A percentile compares a stretch with the other conserved stretches of the same genome.
Conservation (phyloP, 2,329 filamentous ascomycete species). For the Hortaea werneckii region DNA sequence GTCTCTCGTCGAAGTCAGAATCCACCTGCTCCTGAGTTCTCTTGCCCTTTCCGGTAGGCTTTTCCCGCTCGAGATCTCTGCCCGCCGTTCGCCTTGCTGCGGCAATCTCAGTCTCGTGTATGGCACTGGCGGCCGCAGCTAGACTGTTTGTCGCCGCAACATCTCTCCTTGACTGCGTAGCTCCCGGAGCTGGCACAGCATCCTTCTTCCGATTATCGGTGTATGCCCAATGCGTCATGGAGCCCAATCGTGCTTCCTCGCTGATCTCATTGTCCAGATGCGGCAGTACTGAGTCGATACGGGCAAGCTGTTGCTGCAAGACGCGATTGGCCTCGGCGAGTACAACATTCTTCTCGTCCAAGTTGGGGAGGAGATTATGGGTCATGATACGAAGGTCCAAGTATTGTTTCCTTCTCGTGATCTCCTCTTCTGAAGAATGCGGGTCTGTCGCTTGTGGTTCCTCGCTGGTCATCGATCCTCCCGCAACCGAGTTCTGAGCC, state of each 20-base stretch:
- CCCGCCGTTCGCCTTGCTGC: conserved; percentile 70
- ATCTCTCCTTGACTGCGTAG: conserved; percentile 67
- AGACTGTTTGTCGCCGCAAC: conserved; percentile 62
- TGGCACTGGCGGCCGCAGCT: conserved; percentile 59
- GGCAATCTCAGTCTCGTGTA: conserved; percentile 73
- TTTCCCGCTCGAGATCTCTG: conserved; percentile 56
- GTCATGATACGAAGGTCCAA: conserved; percentile 68
- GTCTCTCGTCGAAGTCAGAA: conserved; percentile 66
- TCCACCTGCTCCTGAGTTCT: conserved; percentile 54
- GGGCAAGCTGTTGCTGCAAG: conserved; percentile 70
- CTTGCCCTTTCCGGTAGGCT: conserved; percentile 51
- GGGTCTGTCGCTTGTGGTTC: conserved; percentile 10
- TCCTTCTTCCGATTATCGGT: conserved; percentile 61
- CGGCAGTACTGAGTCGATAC: conserved; percentile 79
- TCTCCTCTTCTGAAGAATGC: conserved; percentile 37
- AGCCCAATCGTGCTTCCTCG: conserved; percentile 88
- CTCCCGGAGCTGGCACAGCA: conserved; percentile 42
- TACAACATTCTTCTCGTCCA: conserved; percentile 97
- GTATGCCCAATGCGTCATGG: conserved; percentile 89
- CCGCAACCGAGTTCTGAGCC: conserved; percentile 14
- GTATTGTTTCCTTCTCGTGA: conserved; percentile 42
- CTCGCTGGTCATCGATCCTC: conserved; percentile 17
- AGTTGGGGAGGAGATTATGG: conserved; percentile 73
- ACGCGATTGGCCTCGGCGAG: conserved; percentile 87
- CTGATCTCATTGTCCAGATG: conserved; percentile 83